These are phyloP conservation scores for Chamaecyparis obtusa DNA, from an alignment of 75 land plant species.

Conservation along the genomic window DNA sequence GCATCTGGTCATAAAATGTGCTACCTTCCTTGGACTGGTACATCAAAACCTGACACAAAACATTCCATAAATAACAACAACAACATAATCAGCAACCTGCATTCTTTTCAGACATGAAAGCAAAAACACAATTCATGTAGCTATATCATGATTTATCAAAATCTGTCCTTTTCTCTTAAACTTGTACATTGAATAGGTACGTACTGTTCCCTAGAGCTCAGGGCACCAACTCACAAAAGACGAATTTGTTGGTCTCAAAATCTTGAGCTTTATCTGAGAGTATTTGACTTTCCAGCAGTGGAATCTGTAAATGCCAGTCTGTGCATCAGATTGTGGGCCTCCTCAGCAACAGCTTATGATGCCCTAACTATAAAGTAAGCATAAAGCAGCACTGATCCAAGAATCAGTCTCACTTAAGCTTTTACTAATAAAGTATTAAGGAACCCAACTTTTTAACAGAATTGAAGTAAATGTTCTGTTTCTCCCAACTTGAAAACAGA, in stretches of 20 bases:
- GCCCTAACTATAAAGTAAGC: not conserved
- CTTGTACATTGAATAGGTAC: not conserved
- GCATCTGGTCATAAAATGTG: not conserved
- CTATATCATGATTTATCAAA: too few species aligned
- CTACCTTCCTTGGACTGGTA: not conserved
- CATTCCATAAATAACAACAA: not conserved
- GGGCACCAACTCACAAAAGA: not conserved
- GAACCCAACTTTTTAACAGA: not conserved
- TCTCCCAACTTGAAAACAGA: not conserved
- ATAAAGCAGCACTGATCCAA: not conserved
- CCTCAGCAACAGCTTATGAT: not conserved
- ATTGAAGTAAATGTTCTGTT: not conserved
- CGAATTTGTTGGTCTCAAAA: not conserved
- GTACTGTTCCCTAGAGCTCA: not conserved
- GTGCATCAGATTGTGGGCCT: not conserved
- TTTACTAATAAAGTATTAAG: not conserved
- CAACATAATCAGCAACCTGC: not conserved
- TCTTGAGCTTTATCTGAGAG: not conserved
- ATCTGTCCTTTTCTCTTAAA: not conserved
- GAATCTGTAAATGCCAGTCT: not conserved
- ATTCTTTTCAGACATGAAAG: not conserved
- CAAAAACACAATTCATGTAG: not conserved
- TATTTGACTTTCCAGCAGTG: not conserved
- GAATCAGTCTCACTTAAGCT: not conserved
- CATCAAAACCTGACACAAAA: not conserved